Evolutionary conservation across 306 rosid species (phyloP), one percentile per base, ranked within the genome.

Genomic region (Trifolium pratense): DNA sequence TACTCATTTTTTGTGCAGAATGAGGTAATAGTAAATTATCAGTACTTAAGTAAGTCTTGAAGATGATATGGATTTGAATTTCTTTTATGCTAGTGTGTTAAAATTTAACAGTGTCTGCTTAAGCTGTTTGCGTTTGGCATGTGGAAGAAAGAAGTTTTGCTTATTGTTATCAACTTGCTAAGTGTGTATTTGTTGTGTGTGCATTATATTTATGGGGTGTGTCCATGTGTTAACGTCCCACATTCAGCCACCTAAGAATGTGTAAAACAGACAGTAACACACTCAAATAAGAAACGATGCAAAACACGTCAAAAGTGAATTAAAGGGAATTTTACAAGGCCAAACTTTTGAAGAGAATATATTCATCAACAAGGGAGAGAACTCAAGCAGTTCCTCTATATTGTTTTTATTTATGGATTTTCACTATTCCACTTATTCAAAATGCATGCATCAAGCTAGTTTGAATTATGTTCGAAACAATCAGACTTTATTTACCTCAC

Each of bases 331-430:
- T 62, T 34, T 32, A n/a, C 40, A 17, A 32, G 46, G 26, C 43
- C 25, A 34, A 7, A 9, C 26, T 62, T 62, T 62, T 62, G 48
- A 16, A 32, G 29, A 62, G 68, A 62, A 62, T 62, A 15, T 16
- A n/a, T 39, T 36, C 26, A 20, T 70, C 52, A 51, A 26, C 7
- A 17, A 36, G 39, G 43, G 14, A 76, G 17, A 36, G 17, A 56
- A 16, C 15, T 31, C 51, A 67, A 57, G 64, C 37, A 55, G 37
- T 66, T 56, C 31, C 14, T 8, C 26, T 53, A 11, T 52, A 26
- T 65, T 65, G 16, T 52, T 45, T 75, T 34, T 53, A 6, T 34
- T 36, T 51, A 42, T 55, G 36, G 49, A 32, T 68, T 32, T 57
- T 58, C 68, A 43, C 15, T 4, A 43, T 37, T 15, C 16, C 6